Percentiles rank a stretch among this genome's conserved stretches.
These are phyloP conservation scores for Blumeriella jaapii DNA, from an alignment of 2,329 filamentous ascomycete genomes.

Conservation along the genomic window DNA sequence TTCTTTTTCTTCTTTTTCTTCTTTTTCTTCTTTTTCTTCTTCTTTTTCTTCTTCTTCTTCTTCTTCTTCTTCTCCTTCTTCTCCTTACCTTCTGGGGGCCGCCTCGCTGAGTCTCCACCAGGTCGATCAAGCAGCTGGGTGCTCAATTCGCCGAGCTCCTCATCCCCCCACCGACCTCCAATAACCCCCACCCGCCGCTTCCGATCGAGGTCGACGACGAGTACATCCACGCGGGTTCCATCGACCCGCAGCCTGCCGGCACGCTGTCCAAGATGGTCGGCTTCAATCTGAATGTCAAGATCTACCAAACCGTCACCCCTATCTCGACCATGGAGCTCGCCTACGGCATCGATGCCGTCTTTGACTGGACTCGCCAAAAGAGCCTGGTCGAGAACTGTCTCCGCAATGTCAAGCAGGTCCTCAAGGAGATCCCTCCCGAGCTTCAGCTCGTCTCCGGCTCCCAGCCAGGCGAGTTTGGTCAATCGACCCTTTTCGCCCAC, in stretches of 20 bases:
- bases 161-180: conserved; percentile 65
- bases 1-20: no score
- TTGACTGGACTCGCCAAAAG: conserved; percentile 68
- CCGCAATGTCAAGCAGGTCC: conserved; percentile 54
- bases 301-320: conserved; percentile 71
- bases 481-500: conserved; percentile 34
- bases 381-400: conserved; percentile 61
- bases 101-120: no score
- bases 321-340: conserved; percentile 71
- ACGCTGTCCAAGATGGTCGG: conserved; percentile 61
- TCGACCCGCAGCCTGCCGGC: conserved; percentile 57
- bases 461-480: conserved; percentile 31
- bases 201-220: conserved; percentile 78
- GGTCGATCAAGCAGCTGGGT: conserved; percentile 68
- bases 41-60: no score
- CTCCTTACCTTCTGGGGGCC: no score
- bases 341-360: conserved; percentile 66
- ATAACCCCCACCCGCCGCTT: conserved; percentile 65
- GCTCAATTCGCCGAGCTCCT: conserved; percentile 59
- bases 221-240: conserved; percentile 60
- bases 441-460: conserved; percentile 41
- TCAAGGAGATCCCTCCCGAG: conserved; percentile 57
- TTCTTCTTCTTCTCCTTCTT: no score
- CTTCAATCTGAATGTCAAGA: conserved; percentile 68
- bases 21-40: no score